Percentiles rank a stretch among this genome's conserved stretches.
Evolutionary conservation across 1,139 yeast genomes (phyloP).

Genomic region (Yarrowia galli): DNA sequence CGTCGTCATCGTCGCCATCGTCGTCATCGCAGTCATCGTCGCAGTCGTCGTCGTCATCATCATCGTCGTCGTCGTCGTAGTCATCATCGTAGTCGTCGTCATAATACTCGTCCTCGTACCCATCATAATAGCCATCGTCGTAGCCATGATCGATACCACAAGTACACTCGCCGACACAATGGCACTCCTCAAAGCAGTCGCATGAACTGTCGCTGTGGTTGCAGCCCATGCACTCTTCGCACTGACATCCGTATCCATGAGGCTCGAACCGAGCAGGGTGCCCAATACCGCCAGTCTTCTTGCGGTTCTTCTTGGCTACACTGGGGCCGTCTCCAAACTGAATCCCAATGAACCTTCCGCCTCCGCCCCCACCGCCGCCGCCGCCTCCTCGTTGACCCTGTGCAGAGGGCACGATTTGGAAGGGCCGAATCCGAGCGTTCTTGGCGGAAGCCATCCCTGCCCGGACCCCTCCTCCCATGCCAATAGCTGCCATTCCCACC

Average conservation of each 20-base stretch:
- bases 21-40: background rate
- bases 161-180: constrained; percentile 25
- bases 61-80: constrained; percentile 16
- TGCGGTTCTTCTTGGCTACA: constrained; percentile 9
- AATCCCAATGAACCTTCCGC: constrained; percentile 24
- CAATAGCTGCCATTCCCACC: constrained; percentile 29
- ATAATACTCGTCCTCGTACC: constrained; percentile 20
- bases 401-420: constrained; percentile 15
- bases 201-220: constrained; percentile 12
- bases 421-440: constrained; percentile 20
- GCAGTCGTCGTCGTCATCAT: background rate
- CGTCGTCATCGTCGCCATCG: constrained; percentile 10
- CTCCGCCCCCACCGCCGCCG: background rate
- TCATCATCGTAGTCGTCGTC: constrained; percentile 24
- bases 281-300: constrained; percentile 3
- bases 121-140: constrained; percentile 30
- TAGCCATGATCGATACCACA: constrained; percentile 32
- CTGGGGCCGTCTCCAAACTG: constrained; percentile 18
- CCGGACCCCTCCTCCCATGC: background rate
- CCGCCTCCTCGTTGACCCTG: constrained; percentile 15
- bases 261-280: constrained; percentile 20
- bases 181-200: constrained; percentile 24
- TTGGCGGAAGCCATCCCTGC: background rate
- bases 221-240: constrained; percentile 31
- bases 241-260: constrained; percentile 26